Base-by-base conservation (phyloP, 176 grass and related monocot genomes). In the Pontederia crassipes region DNA sequence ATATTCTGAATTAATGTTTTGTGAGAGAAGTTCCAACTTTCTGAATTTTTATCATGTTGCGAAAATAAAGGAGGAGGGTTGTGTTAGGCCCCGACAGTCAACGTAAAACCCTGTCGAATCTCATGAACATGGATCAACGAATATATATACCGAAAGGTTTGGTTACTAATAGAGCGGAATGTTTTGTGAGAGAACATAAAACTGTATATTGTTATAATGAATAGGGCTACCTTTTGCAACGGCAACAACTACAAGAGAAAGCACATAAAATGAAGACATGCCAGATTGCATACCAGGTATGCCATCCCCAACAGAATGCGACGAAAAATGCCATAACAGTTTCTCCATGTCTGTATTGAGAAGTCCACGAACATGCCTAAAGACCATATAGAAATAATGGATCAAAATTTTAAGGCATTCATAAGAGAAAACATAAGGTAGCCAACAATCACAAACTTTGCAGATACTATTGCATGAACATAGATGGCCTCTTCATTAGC, bases 401-500 rank as follows among this genome's bases (percentile, higher is more conserved):
- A 58, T 47, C 14, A 46, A 66, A 17, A 61, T 59, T 10, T 45
- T 45, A 46, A 81, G 59, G 35, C 58, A 12, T 2, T 69, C 2
- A n/a, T 10, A 76, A 54, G 49, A 24, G 51, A 65, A 18, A 57
- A 61, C 63, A 78, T 72, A 9, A 45, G 49, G 17, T 9, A 18
- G 20, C 24, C 24, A 0, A 71, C 52, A 66, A 49, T 32, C 57
- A 79, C 72, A 78, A 28, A 98, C 93, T 83, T 98, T 47, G 93
- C 84, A 66, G 93, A 98, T 73, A 98, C 70, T 54, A 98, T 49
- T 56, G 75, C 93, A 7, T 98, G 93, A 52, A 92, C 93, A 78
- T 92, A 98, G 55, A 98, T 74, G 72, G 93, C 84, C 78, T 98
- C 93, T 55, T 98, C 93, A 0, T 87, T 98, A 60, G 93, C 93